Percentiles rank a stretch among this genome's conserved stretches.
phyloP scores from a whole-genome alignment of 2,329 filamentous ascomycete genomes.

The Seiridium cupressi region DNA sequence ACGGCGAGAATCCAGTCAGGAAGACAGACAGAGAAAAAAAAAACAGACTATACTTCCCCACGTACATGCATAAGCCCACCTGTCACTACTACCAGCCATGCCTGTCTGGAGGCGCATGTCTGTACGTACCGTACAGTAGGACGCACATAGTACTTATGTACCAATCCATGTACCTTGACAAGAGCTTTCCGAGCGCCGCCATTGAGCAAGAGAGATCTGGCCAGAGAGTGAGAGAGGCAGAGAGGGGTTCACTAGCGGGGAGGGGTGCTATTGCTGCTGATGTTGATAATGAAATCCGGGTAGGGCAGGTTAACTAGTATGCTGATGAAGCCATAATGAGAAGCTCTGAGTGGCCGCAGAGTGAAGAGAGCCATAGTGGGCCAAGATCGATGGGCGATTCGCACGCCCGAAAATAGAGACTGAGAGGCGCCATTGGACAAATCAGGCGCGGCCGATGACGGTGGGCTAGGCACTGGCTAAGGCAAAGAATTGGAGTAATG shows the following conservation, averaged over 20 bases:
- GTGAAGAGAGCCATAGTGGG: conserved; percentile 17
- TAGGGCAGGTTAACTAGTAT: background rate
- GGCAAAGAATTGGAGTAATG: conserved; percentile 12
- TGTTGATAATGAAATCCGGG: background rate
- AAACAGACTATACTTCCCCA: conserved; percentile 22
- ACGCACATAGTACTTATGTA: conserved; percentile 27
- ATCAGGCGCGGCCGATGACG: conserved; percentile 19
- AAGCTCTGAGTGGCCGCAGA: background rate
- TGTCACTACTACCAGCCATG: conserved; percentile 24
- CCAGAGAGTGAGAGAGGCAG: background rate
- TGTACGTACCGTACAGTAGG: conserved; percentile 8
- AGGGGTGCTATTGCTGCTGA: background rate
- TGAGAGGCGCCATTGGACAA: conserved; percentile 22
- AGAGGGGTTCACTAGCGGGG: conserved; percentile 7
- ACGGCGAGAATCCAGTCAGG: conserved; percentile 8
- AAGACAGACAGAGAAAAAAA: conserved; percentile 7
- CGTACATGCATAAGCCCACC: conserved; percentile 26
- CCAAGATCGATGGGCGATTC: conserved; percentile 26
- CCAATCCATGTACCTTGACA: conserved; percentile 28
- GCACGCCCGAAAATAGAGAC: conserved; percentile 12
- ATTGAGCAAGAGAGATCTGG: background rate
- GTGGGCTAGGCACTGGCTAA: conserved; percentile 16
- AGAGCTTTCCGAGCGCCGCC: conserved; percentile 14
- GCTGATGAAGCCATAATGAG: background rate
- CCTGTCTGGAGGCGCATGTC: conserved; percentile 25